Percentiles rank a stretch among this genome's conserved stretches.
Evolutionary conservation across 768 basidiomycete genomes (phyloP).

Genomic region (Termitomyces eurrhizus): DNA sequence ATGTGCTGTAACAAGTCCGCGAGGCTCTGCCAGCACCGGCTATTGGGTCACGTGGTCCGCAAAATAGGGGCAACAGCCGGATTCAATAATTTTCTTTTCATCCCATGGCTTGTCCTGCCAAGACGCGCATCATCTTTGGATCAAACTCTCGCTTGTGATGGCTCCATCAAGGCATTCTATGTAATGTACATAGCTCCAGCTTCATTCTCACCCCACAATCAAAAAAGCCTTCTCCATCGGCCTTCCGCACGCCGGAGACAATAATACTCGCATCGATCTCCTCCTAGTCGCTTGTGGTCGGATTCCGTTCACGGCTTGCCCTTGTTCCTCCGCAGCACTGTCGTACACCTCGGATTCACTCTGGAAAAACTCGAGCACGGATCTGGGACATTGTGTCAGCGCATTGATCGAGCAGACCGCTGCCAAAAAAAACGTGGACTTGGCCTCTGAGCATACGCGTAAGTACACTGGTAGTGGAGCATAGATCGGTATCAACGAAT

Average conservation of each 20-base stretch:
- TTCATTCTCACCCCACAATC: neutral
- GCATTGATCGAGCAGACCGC: no score
- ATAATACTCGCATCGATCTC: neutral
- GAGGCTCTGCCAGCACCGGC: conserved; percentile 2
- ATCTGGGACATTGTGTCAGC: neutral
- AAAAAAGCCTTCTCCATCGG: neutral
- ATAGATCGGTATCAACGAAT: conserved; percentile 1
- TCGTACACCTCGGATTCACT: neutral
- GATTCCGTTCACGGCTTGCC: neutral
- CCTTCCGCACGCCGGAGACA: neutral
- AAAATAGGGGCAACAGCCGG: neutral
- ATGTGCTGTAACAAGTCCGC: conserved; percentile 4
- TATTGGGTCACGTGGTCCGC: neutral
- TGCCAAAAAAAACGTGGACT: neutral
- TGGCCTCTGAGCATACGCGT: neutral
- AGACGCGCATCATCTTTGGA: neutral
- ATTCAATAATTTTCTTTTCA: neutral
- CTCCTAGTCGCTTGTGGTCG: neutral
- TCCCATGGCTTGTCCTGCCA: neutral
- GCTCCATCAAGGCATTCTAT: no score
- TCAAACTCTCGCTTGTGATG: no score
- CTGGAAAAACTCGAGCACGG: neutral
- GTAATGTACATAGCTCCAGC: neutral
- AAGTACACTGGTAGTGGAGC: neutral
- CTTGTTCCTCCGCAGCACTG: neutral